Evolutionary conservation across 2,329 filamentous ascomycete species (phyloP).

Genomic region (Aspergillus sp.): DNA sequence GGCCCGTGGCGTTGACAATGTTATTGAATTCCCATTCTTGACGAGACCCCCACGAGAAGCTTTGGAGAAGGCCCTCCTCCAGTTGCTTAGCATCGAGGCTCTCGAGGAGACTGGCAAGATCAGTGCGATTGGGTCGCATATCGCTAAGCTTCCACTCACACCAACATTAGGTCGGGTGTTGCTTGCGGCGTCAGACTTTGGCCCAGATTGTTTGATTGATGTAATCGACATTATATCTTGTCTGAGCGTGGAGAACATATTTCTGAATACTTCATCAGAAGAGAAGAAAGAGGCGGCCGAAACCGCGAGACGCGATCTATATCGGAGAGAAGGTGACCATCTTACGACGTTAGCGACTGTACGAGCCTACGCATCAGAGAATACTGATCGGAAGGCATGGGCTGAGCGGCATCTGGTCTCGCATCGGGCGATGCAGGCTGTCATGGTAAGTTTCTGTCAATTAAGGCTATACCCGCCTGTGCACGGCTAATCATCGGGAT

Average conservation of each 20-base stretch:
- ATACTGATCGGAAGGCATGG: slow-evolving; percentile 60
- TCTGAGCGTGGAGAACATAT: slow-evolving; percentile 65
- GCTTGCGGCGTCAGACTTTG: slow-evolving; percentile 70
- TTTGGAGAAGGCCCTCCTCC: slow-evolving; percentile 77
- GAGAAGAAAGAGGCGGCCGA: slow-evolving; percentile 61
- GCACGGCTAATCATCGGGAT: slow-evolving; percentile 3
- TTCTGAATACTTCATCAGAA: slow-evolving; percentile 59
- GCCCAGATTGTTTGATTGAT: slow-evolving; percentile 73
- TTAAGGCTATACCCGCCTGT: background rate
- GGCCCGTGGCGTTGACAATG: slow-evolving; percentile 78
- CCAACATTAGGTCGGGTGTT: slow-evolving; percentile 79
- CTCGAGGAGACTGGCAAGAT: slow-evolving; percentile 71
- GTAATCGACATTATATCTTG: slow-evolving; percentile 79
- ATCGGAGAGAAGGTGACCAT: slow-evolving; percentile 63
- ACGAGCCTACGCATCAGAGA: slow-evolving; percentile 58
- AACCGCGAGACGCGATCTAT: slow-evolving; percentile 55
- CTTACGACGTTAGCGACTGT: slow-evolving; percentile 62
- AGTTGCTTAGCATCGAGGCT: slow-evolving; percentile 76
- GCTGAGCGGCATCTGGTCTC: slow-evolving; percentile 59
- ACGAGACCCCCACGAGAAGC: slow-evolving; percentile 75
- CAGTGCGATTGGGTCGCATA: slow-evolving; percentile 69
- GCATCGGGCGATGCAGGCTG: slow-evolving; percentile 64
- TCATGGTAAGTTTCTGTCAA: slow-evolving; percentile 48
- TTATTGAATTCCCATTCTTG: slow-evolving; percentile 80
- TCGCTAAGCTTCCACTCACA: slow-evolving; percentile 80